Evolutionary conservation across 768 basidiomycete species (phyloP).

Genomic region (Suillus lakei): DNA sequence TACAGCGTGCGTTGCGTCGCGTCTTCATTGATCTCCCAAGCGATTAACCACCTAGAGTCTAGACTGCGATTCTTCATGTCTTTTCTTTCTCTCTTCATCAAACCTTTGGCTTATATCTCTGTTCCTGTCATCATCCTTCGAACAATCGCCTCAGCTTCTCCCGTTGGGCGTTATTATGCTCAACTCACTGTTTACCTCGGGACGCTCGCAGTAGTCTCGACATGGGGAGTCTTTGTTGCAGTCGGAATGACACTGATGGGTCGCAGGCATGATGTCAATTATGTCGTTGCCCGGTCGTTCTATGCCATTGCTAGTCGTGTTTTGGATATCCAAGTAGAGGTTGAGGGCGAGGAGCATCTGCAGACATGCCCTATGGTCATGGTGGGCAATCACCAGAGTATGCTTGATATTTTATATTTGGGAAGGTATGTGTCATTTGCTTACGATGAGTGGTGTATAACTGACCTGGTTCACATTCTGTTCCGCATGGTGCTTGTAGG

Average conservation of each 20-base stretch:
- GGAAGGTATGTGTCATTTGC: conserved; percentile 61
- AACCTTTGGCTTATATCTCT: conserved; percentile 77
- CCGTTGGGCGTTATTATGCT: conserved; percentile 71
- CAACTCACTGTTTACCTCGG: conserved; percentile 74
- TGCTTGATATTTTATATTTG: conserved; percentile 84
- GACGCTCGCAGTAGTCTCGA: conserved; percentile 69
- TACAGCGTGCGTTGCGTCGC: conserved; percentile 28
- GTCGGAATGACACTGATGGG: conserved; percentile 70
- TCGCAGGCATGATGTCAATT: conserved; percentile 79
- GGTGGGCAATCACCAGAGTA: conserved; percentile 92
- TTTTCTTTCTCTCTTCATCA: conserved; percentile 60
- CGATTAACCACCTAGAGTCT: conserved; percentile 19
- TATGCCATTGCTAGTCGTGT: conserved; percentile 67
- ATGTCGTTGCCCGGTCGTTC: conserved; percentile 82
- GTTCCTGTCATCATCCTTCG: conserved; percentile 71
- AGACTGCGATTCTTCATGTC: conserved; percentile 52
- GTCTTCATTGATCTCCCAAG: conserved; percentile 17
- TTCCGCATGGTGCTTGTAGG: conserved; percentile 40
- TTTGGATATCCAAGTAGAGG: conserved; percentile 69
- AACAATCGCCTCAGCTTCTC: conserved; percentile 58
- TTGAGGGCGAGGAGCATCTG: conserved; percentile 89
- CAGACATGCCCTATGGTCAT: conserved; percentile 72
- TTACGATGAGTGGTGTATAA: background rate
- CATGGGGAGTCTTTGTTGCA: conserved; percentile 72
- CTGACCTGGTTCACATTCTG: conserved; percentile 11